Evolutionary conservation across 495 filamentous ascomycete species (phyloP).

Genomic region (Aspergillus sparsus): DNA sequence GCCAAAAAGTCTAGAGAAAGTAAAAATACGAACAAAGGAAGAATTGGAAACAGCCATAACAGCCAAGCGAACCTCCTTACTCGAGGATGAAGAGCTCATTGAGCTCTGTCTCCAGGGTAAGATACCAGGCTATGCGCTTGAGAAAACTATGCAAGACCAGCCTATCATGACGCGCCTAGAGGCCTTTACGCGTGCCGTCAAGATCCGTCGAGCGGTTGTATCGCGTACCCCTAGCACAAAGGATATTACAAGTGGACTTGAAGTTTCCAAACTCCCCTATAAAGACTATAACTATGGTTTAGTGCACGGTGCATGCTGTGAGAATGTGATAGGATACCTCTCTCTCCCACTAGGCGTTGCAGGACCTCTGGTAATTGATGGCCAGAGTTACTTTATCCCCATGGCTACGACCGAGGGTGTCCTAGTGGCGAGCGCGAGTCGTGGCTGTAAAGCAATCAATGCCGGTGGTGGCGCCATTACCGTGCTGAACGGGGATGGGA

Average conservation of each 20-base stretch:
- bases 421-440: conserved; percentile 80
- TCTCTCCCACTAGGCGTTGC: conserved; percentile 85
- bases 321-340: conserved; percentile 91
- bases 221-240: conserved; percentile 71
- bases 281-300: conserved; percentile 82
- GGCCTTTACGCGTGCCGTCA: conserved; percentile 71
- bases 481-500: conserved; percentile 85
- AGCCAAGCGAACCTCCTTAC: conserved; percentile 1
- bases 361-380: conserved; percentile 82
- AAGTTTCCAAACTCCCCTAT: conserved; percentile 75
- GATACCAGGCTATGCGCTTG: conserved; percentile 78
- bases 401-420: conserved; percentile 96
- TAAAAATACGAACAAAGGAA: neutral
- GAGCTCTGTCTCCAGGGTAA: conserved; percentile 72
- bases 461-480: conserved; percentile 83
- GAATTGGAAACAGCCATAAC: conserved; percentile 1
- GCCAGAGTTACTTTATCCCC: conserved; percentile 81
- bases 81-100: conserved; percentile 35
- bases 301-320: conserved; percentile 86
- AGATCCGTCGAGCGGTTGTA: conserved; percentile 74
- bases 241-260: conserved; percentile 69
- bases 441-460: conserved; percentile 91
- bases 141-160: conserved; percentile 65
- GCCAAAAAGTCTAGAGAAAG: neutral
- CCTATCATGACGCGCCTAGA: neutral